Conservation (phyloP, 2,329 filamentous ascomycete genomes). For the Cryphonectria radicalis region DNA sequence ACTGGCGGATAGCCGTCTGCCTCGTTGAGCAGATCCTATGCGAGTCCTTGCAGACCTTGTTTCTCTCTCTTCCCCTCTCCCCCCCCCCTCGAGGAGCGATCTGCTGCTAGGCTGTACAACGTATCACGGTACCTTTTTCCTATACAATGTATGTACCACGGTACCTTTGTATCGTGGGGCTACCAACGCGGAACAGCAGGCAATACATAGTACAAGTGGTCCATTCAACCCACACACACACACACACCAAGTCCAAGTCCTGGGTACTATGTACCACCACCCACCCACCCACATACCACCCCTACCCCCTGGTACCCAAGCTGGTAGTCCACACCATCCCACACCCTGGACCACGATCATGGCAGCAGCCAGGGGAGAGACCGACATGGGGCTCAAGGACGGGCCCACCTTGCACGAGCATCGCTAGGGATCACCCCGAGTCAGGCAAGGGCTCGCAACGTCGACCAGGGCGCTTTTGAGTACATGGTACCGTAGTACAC, state of each 20-base stretch:
- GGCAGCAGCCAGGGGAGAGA: constrained; percentile 21
- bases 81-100: background rate
- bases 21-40: constrained; percentile 19
- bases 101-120: background rate
- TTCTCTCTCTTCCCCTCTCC: constrained; percentile 13
- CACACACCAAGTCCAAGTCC: background rate
- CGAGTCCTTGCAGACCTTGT: constrained; percentile 27
- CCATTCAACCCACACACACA: constrained; percentile 1
- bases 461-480: constrained; percentile 47
- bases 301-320: constrained; percentile 25
- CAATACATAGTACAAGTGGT: too few relatives aligned
- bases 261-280: background rate
- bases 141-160: background rate
- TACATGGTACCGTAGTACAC: constrained; percentile 3
- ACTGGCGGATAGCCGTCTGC: constrained; percentile 26
- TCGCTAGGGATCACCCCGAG: constrained; percentile 41
- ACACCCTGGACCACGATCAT: constrained; percentile 23
- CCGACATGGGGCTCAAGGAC: constrained; percentile 31
- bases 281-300: background rate
- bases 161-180: constrained; percentile 4
- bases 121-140: background rate
- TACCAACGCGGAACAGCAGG: constrained; percentile 13
- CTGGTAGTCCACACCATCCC: constrained; percentile 23
- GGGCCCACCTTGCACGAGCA: constrained; percentile 33
- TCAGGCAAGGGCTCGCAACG: constrained; percentile 40